These are phyloP conservation scores for Gynandropsis gynandra DNA, from an alignment of 345 rosid genomes.

Conservation along the genomic window DNA sequence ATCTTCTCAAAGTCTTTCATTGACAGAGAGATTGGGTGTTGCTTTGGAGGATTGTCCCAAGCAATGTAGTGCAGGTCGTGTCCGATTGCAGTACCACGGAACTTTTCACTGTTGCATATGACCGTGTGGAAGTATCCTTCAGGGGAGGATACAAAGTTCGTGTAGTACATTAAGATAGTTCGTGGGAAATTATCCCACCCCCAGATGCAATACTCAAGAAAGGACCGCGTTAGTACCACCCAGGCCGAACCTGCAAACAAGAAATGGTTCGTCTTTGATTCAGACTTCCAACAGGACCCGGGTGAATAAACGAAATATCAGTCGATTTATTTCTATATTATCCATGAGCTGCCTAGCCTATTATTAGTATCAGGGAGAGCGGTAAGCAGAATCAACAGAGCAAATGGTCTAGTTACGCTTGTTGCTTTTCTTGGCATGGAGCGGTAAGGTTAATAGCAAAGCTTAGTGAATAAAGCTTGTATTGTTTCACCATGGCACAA, in stretches of 20 bases:
- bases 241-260: slow-evolving; percentile 72
- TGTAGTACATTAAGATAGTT: slow-evolving; percentile 73
- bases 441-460: neutral
- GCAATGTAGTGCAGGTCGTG: slow-evolving; percentile 95
- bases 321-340: no score
- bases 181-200: slow-evolving; percentile 90
- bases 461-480: neutral
- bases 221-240: slow-evolving; percentile 62
- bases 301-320: no score
- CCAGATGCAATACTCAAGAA: slow-evolving; percentile 78
- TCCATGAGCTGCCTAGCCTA: no score
- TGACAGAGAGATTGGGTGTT: slow-evolving; percentile 65
- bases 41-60: slow-evolving; percentile 95
- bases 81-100: slow-evolving; percentile 50
- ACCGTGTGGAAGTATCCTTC: slow-evolving; percentile 98
- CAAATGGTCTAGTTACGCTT: no score
- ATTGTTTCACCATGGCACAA: no score
- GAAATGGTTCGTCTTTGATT: slow-evolving; percentile 9
- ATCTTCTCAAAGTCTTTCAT: slow-evolving; percentile 64
- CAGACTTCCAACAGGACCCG: neutral
- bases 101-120: slow-evolving; percentile 63
- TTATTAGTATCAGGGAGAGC: no score
- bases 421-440: neutral
- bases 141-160: slow-evolving; percentile 80
- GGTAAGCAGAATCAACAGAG: no score